Base-by-base conservation (phyloP, 2,329 filamentous ascomycete species). In the Talaromyces sp. region DNA sequence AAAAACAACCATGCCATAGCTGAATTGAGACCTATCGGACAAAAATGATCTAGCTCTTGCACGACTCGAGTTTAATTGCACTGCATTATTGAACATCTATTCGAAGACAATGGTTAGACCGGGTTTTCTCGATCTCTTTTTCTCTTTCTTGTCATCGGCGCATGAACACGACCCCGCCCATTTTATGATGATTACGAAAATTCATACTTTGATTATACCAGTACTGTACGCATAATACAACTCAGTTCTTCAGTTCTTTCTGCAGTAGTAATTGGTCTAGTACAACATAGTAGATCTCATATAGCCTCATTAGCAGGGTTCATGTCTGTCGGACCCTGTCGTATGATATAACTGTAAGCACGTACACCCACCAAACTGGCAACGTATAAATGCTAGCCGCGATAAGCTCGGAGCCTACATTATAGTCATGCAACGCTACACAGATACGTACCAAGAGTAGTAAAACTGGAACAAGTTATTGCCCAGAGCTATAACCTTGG, bases 161-260 rank as follows among this genome's bases (percentile, higher is more conserved):
- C 39, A 22, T 22, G 8, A 17, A 56, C 50, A 25, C 13, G 9
- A n/a, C 13, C 15, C 33, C 37, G 25, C 37, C 45, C 17, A 9
- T 47, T 31, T 65, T 1, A 65, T 41, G 63, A 65, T 15, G 58
- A 54, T 62, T 22, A 61, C 58, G 63, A 62, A 57, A 43, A 33
- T 41, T n/a, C 54, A 37, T 65, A 49, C 56, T 65, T 61, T 61
- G 60, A 65, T 50, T 58, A 62, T 65, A 65, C 39, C 63, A 65
- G 50, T 35, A 43, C 56, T 65, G 62, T 59, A 58, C 43, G 62
- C 52, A 41, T 64, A 59, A 64, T 59, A 52, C 31, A 56, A 35
- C n/a, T 15, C 52, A 37, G 52, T 56, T 56, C 22, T 15, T 61
- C 37, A 35, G 19, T 39, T 19, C 10, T 43, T 54, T 31, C 22